Evolutionary conservation across 2,329 filamentous ascomycete genomes (phyloP).

Genomic region (Exophiala mesophila): DNA sequence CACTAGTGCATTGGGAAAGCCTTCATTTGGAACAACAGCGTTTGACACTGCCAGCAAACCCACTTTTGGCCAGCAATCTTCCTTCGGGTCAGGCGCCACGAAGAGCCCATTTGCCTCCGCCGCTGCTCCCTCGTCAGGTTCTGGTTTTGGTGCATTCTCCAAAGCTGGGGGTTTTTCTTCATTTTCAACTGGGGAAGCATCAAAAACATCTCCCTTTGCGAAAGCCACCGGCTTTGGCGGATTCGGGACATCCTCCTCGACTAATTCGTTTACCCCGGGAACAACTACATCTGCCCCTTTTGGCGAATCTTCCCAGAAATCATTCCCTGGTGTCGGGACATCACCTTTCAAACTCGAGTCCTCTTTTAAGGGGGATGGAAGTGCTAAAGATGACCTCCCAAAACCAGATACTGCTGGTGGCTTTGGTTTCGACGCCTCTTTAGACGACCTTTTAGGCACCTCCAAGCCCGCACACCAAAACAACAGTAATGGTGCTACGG

Average conservation of each 20-base stretch:
- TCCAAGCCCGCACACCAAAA: slow-evolving; percentile 19
- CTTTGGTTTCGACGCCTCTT: slow-evolving; percentile 37
- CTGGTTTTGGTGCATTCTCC: slow-evolving; percentile 30
- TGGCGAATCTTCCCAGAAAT: slow-evolving; percentile 21
- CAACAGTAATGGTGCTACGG: slow-evolving; percentile 28
- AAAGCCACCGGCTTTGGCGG: slow-evolving; percentile 22
- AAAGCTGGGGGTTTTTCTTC: slow-evolving; percentile 25
- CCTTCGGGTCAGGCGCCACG: slow-evolving; percentile 8
- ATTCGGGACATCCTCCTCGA: slow-evolving; percentile 28
- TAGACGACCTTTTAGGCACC: slow-evolving; percentile 37
- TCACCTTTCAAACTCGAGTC: slow-evolving; percentile 39
- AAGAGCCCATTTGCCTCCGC: slow-evolving; percentile 21
- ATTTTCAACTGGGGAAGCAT: slow-evolving; percentile 17
- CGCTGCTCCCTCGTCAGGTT: slow-evolving; percentile 5
- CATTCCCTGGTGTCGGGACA: slow-evolving; percentile 9
- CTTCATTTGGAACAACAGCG: slow-evolving; percentile 32
- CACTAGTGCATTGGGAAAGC: slow-evolving; percentile 31
- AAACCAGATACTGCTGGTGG: slow-evolving; percentile 31
- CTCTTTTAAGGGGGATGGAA: slow-evolving; percentile 41
- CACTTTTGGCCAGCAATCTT: slow-evolving; percentile 23
- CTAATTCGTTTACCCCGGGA: slow-evolving; percentile 10
- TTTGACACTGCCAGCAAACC: slow-evolving; percentile 13
- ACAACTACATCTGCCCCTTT: slow-evolving; percentile 28
- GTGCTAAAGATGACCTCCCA: slow-evolving; percentile 36
- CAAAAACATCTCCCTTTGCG: slow-evolving; percentile 28